Evolutionary conservation across 805 yeast species (phyloP).

Genomic region (Candida ovalis): DNA sequence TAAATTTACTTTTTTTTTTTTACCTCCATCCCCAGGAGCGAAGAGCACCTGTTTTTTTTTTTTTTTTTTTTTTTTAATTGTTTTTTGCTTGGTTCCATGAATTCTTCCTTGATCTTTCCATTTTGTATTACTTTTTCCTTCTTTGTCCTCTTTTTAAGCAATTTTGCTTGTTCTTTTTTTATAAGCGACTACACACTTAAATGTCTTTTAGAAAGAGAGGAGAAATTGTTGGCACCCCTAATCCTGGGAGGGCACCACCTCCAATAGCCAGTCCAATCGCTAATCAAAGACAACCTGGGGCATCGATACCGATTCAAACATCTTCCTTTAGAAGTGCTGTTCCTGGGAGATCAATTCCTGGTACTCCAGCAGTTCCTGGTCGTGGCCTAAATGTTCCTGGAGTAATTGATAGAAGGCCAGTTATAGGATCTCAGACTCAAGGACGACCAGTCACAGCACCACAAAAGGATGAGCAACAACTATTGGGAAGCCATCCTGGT

Average conservation of each 20-base stretch:
- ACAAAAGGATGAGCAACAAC: constrained; percentile 1
- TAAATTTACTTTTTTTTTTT: no score
- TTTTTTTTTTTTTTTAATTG: no score
- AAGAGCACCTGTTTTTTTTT: no score
- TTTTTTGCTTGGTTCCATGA: no score
- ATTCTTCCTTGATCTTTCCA: no score
- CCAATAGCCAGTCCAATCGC: not conserved
- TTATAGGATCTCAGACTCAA: not conserved
- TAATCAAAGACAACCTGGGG: not conserved
- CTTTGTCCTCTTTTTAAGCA: no score
- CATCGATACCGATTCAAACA: constrained; percentile 1
- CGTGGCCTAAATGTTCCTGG: not conserved
- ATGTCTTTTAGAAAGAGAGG: constrained; percentile 63
- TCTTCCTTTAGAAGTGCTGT: constrained; percentile 16
- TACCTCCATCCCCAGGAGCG: no score
- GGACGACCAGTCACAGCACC: not conserved
- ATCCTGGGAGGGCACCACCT: constrained; percentile 5
- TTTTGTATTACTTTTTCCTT: no score
- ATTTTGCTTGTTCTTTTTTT: no score
- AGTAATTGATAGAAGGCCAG: not conserved
- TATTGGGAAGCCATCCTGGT: constrained; percentile 43
- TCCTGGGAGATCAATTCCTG: constrained; percentile 16
- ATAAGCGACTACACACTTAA: not conserved
- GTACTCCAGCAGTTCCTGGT: not conserved
- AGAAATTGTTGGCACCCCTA: constrained; percentile 35